Base-by-base conservation (phyloP, 2,329 filamentous ascomycete genomes). In the Trichoderma sp. region DNA sequence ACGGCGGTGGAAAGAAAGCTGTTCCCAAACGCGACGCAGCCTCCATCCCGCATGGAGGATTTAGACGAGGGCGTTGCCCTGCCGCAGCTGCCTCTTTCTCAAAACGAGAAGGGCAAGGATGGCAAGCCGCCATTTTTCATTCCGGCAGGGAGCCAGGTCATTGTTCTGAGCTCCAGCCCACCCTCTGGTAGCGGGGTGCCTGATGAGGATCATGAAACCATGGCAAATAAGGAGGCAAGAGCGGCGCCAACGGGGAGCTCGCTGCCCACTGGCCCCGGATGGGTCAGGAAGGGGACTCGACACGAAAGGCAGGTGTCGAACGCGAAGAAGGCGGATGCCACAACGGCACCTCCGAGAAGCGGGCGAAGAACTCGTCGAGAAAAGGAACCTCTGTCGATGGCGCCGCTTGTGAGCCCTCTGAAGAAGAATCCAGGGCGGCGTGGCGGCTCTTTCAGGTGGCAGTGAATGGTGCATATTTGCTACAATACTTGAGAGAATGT, bases 11-110 rank as follows among this genome's bases (percentile, higher is more conserved):
- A 47, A 1, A 47, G 50, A 21, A 55, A 47, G 17, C 66, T 78
- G 5, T 77, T 78, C n/a, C 72, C 72, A 50, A 74, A 74, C 28
- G 72, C 72, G 14, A 75, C 74, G 12, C 77, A 77, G 24, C 74
- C 76, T 9, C 67, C 68, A 5, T 14, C 57, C 2, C 61, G 58
- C 5, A 43, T 41, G 1, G 34, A 67, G 7, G 21, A 63, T 15
- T 56, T 55, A 14, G 39, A 61, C 21, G 21, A 34, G n/a, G 30
- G 50, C 14, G 19, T 54, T 10, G 34, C 55, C 7, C 19, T 48
- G 65, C 2, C 44, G 48, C 51, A 67, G 67, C 54, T 17, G 7
- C 41, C 47, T 41, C 61, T 50, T 28, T 58, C 63, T n/a, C 66
- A 69, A 54, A 54, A 66, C 21, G 63, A 64, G 4, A 67, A 58